Evolutionary conservation across 805 yeast species (phyloP).

Genomic region (Kuraishia borneana): DNA sequence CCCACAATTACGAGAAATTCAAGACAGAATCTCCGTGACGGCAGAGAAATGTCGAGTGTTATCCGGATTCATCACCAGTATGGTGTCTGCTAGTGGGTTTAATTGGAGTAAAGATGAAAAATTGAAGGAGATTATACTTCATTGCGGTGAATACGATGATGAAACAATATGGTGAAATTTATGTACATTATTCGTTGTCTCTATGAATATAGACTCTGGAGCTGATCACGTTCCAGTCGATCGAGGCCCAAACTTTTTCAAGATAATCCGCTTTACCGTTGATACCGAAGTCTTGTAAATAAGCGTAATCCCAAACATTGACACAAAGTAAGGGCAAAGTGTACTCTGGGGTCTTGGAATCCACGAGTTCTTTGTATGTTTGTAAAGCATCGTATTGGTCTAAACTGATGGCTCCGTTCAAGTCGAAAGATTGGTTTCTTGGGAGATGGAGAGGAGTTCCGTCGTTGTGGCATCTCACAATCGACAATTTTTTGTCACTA

Average conservation of each 20-base stretch:
- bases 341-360: constrained; percentile 38
- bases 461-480: constrained; percentile 52
- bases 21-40: neutral
- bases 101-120: constrained; percentile 19
- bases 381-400: constrained; percentile 37
- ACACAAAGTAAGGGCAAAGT: constrained; percentile 67
- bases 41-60: constrained; percentile 3
- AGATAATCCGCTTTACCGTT: constrained; percentile 65
- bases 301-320: constrained; percentile 88
- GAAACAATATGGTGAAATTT: constrained; percentile 6
- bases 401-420: constrained; percentile 59
- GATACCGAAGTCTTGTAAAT: constrained; percentile 73
- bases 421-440: constrained; percentile 61
- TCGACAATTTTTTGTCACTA: constrained; percentile 43
- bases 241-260: constrained; percentile 62
- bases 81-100: constrained; percentile 21
- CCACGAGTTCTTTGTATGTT: constrained; percentile 29
- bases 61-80: constrained; percentile 17
- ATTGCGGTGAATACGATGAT: constrained; percentile 7
- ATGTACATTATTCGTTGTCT: constrained; percentile 3
- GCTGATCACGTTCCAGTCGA: constrained; percentile 78
- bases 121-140: constrained; percentile 11
- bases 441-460: constrained; percentile 70
- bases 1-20: neutral
- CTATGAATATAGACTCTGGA: constrained; percentile 15